Base-by-base conservation (phyloP, 139 green algal species). In the Limnomonas spitsbergensis region DNA sequence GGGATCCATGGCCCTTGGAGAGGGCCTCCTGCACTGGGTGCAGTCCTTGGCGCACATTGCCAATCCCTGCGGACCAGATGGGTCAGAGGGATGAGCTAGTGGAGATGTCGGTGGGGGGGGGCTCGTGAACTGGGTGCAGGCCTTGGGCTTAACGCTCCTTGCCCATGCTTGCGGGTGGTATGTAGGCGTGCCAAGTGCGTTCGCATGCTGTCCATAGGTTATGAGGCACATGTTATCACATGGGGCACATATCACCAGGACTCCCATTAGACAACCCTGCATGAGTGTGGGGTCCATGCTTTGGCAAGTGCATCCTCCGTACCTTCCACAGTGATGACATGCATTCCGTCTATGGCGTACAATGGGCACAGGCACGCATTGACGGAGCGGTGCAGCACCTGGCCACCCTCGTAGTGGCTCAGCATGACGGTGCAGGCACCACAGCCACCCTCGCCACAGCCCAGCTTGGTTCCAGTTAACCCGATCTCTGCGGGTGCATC, bases 401-500 rank as follows among this genome's bases (percentile, higher is more conserved):
- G 27, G 6, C 82, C 81, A 2, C 69, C 82, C 38, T 97, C 34
- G 26, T 73, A 90, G 53, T 76, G 73, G 27, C 88, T 95, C 31
- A 98, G 82, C 93, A 98, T 97, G 27, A 98, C 93, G 3, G 95
- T 98, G 86, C 95, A 98, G 1, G 95, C 95, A 1, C 95, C 95
- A 79, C 95, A 98, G 3, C 95, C 95, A 4, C 95, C 95, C 83
- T 98, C 95, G 9, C 94, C 95, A 81, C 95, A 98, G 0, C 94
- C 94, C n/a, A 98, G 83, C 86, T 98, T 98, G 37, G 95, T 96
- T 1, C 95, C 95, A 1, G 90, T 97, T 27, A 92, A 75, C 0
- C 93, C 90, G 42, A 80, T 77, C 20, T 95, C 92, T 95, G 87
- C 68, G 24, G 14, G 36, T 32, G 36, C 7, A 47, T 26, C 35